Conservation (phyloP, 306 rosid genomes). For the Dryas alaskensis region DNA sequence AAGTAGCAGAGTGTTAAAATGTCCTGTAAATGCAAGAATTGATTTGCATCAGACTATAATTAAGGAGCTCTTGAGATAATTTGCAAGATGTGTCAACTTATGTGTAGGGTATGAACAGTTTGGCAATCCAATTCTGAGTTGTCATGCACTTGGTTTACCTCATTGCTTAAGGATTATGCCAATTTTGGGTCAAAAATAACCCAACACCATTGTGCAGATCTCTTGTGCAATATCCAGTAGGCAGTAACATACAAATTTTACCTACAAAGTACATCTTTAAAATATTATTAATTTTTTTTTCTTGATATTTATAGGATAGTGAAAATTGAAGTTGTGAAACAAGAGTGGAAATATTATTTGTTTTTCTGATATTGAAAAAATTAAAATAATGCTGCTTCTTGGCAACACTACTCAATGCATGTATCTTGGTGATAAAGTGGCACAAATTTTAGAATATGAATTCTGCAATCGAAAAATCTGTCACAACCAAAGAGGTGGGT, state of each 20-base stretch:
- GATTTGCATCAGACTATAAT: not conserved
- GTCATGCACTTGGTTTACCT: not conserved
- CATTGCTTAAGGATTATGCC: not conserved
- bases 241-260: too few relatives aligned
- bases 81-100: not conserved
- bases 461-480: not conserved
- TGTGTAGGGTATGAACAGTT: not conserved
- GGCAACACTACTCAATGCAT: not conserved
- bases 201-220: not conserved
- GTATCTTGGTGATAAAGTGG: not conserved
- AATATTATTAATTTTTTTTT: too few relatives aligned
- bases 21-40: slow-evolving; percentile 9
- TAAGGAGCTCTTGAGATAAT: not conserved
- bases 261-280: not conserved
- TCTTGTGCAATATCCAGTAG: not conserved
- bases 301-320: not conserved
- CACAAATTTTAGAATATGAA: not conserved
- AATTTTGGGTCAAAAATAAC: not conserved
- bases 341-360: not conserved
- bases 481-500: not conserved
- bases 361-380: not conserved
- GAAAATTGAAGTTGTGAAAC: not conserved
- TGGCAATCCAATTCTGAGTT: slow-evolving; percentile 11
- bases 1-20: not conserved
- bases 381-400: not conserved